Evolutionary conservation across 805 yeast genomes (phyloP), one percentile per base, ranked within the genome.

Genomic region (Maudiozyma serrabonitensis): DNA sequence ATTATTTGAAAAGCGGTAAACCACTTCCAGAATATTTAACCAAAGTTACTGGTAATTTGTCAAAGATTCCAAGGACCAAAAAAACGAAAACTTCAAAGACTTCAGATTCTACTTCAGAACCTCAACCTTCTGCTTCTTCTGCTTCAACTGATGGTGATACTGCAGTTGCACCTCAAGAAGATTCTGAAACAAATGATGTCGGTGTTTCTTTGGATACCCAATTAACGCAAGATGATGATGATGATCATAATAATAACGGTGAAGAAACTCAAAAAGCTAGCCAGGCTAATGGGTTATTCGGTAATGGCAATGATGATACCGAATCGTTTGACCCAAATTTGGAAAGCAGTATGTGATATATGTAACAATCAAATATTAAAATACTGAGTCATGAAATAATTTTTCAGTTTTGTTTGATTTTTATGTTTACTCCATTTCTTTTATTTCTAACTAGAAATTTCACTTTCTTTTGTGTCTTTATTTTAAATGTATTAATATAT

Each of bases 1-100:
- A 82, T 55, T 88, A 84, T 63, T 69, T 89, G 51, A 86, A 88
- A 60, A 76, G 81, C 46, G 86, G 85, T 1, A 66, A 81, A 37
- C 84, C 85, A 9, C 78, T 91, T 2, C 99, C 99, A 0, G 81
- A 76, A 2, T 90, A 87, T 59, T 69, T 93, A 52, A 73, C 72
- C 48, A 81, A 84, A 54, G 98, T 91, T 19, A 91, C 98, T 1
- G 98, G 98, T 43, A 95, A 83, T 55, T 60, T 81, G 43, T 87
- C 81, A 43, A 69, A 82, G 55, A 76, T 74, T 37, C 23, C 15
- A 39, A 23, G 15, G 15, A 19, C 42, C 19, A 13, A 18, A 13
- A 39, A 21, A 8, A 13, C 6, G 4, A 61, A 45, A 19, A 9
- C 41, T 12, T 16, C 46, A 9, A 40, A 31, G 19, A 8, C n/a